These are phyloP conservation scores for Kwoniella sp. DNA, from an alignment of 768 basidiomycete species.

Conservation along the genomic window DNA sequence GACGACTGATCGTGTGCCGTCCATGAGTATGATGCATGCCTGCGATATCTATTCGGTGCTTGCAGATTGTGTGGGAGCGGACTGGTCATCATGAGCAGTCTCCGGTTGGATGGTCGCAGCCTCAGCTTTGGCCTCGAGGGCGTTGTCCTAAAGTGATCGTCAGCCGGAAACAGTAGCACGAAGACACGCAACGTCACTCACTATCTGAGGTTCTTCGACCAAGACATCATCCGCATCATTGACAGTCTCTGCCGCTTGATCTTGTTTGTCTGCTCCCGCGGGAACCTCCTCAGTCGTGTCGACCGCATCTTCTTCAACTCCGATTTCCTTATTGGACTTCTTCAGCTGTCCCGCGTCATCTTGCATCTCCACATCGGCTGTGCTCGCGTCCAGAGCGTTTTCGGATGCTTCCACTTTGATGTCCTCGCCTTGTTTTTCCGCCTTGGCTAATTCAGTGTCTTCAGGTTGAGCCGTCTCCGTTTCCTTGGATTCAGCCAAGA, in stretches of 20 bases:
- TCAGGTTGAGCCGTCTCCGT: conserved; percentile 1
- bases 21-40: background rate
- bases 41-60: background rate
- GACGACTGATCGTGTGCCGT: background rate
- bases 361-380: background rate
- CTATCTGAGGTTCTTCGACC: conserved; percentile 3
- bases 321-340: background rate
- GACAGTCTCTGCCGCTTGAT: background rate
- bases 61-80: background rate
- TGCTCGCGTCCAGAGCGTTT: background rate
- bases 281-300: background rate
- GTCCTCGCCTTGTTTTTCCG: background rate
- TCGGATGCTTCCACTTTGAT: background rate
- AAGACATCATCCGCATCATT: background rate
- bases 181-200: background rate
- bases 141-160: background rate
- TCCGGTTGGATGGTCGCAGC: background rate
- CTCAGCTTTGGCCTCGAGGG: background rate
- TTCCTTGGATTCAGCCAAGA: background rate
- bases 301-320: background rate
- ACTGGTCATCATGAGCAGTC: background rate
- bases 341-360: background rate
- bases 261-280: background rate
- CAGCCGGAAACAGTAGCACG: background rate
- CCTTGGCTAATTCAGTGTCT: background rate